Evolutionary conservation across 805 yeast species (phyloP), one percentile per base, ranked within the genome.

Genomic region (Pachysolen tannophilus): DNA sequence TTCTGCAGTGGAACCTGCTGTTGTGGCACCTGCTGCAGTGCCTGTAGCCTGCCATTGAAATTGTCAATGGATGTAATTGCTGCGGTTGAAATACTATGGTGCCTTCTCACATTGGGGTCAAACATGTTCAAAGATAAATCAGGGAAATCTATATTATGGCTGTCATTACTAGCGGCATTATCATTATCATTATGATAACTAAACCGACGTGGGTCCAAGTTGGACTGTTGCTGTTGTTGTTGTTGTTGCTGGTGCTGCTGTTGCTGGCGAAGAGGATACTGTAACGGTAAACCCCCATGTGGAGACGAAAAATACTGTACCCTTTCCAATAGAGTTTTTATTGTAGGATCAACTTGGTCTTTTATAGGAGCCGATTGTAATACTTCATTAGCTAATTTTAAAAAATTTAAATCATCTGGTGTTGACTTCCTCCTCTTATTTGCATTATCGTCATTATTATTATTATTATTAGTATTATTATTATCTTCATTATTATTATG

Each of bases 341-440:
- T 73, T 0, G 83, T 75, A 4, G 84, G 83, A 49, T 77, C 84
- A 6, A 77, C 69, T 17, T 68, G 56, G 34, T 58, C 54, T 38
- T 59, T 55, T 41, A 65, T 64, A 3, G 71, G 65, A 0, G 75
- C 68, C 18, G 75, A 74, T 9, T 69, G 75, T 13, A 71, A 58
- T 3, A 79, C 82, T 46, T 77, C 81, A 39, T 72, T 70, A 3
- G 84, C 84, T 14, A 77, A 63, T 30, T 70, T 58, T 26, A 77
- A 57, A 46, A 77, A 77, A 34, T 65, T 60, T 28, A 69, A 60
- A 47, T 77, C 83, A 47, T 73, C 81, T 26, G 57, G 56, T 7
- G 65, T 58, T 20, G 36, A 25, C 25, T 21, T 15, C 16, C 17
- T 11, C 16, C 30, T 10, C 20, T 28, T 16, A 15, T 16, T 32